These are phyloP conservation scores for Schizochytrium sp. DNA, from an alignment of 108 stramenopile species.

Conservation along the genomic window DNA sequence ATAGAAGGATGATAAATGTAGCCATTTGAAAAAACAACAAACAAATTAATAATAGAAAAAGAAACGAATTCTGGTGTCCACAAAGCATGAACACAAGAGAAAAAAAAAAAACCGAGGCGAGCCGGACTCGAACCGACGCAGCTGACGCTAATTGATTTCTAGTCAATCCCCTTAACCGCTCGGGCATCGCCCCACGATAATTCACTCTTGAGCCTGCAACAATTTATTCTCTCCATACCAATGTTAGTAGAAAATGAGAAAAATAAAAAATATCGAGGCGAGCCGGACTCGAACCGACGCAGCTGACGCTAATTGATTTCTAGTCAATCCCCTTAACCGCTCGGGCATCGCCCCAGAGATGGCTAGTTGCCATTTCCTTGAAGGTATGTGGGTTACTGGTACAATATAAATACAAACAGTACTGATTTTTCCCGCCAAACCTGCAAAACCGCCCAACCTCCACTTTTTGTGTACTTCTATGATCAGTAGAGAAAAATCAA, in stretches of 20 bases:
- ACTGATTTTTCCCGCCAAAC: not conserved
- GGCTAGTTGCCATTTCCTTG: not conserved
- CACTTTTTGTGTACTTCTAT: no score
- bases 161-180: conserved; percentile 28
- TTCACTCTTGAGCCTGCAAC: not conserved
- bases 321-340: conserved; percentile 64
- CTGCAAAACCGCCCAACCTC: no score
- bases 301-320: conserved; percentile 53
- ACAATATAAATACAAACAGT: not conserved
- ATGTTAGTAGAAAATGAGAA: not conserved
- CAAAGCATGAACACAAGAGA: not conserved
- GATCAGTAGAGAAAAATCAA: no score
- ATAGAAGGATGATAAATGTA: not conserved
- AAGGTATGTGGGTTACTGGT: not conserved
- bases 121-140: conserved; percentile 33
- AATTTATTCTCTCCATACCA: not conserved
- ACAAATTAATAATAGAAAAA: not conserved
- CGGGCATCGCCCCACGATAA: conserved; percentile 9
- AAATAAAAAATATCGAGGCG: not conserved
- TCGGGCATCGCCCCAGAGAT: conserved; percentile 52
- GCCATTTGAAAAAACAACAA: not conserved
- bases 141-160: conserved; percentile 35
- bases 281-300: conserved; percentile 53
- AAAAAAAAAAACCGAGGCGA: not conserved
- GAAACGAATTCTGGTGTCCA: not conserved